Evolutionary conservation across 2,329 filamentous ascomycete species (phyloP), one percentile per base, ranked within the genome.

Genomic region (Diaporthe longicolla): DNA sequence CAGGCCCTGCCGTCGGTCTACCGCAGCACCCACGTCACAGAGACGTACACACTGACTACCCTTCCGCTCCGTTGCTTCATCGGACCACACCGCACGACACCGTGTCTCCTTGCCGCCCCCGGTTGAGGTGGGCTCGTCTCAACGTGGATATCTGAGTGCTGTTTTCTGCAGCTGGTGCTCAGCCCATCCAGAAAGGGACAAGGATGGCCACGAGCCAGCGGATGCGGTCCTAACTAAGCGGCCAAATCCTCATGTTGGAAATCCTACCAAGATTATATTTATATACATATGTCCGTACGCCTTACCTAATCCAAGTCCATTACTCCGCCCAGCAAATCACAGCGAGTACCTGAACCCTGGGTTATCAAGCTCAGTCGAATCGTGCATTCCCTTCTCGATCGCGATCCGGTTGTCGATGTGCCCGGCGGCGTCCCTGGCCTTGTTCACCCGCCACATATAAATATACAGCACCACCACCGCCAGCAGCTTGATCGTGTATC

Each of bases 351-450:
- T 75, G 69, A 82, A 81, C 2, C 80, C 80, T 45, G 77, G 77
- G 26, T 82, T 82, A 26, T 82, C 80, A 17, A 81, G 63, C 76
- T 81, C 80, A 13, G 79, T 82, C 72, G 78, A 70, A 40, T 82
- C 79, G 29, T 78, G 79, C 80, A 82, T 82, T 4, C 80, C 80
- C 26, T 77, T 78, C 43, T 80, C 79, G 4, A 82, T 75, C 10
- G 80, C 80, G 6, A 77, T 76, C 70, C 78, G 79, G 65, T 81
- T 79, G 59, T 81, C 76, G 4, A 59, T 52, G 10, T 63, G 58
- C 0, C 80, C 80, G 3, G 73, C 77, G n/a, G 79, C 79, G 66
- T 82, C 80, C 26, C 80, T 76, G n/a, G 77, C 76, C 59, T 76
- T 78, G 76, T 81, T 82, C 32, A 72, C 74, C 17, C 76, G 75